phyloP scores from a whole-genome alignment of 2,329 filamentous ascomycete species.

The Pyrenochaeta sp. region DNA sequence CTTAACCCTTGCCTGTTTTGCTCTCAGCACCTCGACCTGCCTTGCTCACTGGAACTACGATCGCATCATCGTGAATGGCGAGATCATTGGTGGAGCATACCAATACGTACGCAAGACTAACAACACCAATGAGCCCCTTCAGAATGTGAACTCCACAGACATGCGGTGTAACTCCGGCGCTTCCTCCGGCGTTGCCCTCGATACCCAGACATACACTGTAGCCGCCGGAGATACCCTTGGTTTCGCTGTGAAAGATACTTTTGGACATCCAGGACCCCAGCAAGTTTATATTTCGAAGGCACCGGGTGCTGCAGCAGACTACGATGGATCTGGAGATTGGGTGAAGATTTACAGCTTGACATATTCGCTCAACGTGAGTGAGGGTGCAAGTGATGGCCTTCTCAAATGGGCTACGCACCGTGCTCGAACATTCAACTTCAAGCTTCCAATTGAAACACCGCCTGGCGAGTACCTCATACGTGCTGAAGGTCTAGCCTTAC shows the following conservation, averaged over 20 bases:
- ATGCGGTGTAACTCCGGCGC: conserved; percentile 37
- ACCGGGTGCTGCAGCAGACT: conserved; percentile 20
- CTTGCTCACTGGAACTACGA: conserved; percentile 38
- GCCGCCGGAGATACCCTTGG: conserved; percentile 55
- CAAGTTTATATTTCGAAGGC: conserved; percentile 40
- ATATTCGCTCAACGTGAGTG: conserved; percentile 45
- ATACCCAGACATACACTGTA: conserved; percentile 35
- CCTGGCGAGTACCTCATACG: conserved; percentile 55
- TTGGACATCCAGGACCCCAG: conserved; percentile 44
- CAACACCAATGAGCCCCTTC: conserved; percentile 34
- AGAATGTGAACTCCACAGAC: conserved; percentile 32
- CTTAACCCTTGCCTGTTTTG: conserved; percentile 7
- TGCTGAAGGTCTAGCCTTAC: conserved; percentile 49
- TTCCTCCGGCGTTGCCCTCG: conserved; percentile 12
- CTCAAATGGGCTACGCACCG: conserved; percentile 40
- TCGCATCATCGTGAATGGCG: conserved; percentile 36
- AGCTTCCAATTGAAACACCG: conserved; percentile 45
- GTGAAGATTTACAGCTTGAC: conserved; percentile 34
- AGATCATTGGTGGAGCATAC: conserved; percentile 32
- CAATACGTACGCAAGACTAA: conserved; percentile 33
- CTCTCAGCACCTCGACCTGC: conserved; percentile 1
- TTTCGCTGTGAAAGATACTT: conserved; percentile 57
- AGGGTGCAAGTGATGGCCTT: conserved; percentile 18
- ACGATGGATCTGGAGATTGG: conserved; percentile 37
- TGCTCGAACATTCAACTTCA: conserved; percentile 40